Conservation (phyloP, 2,329 filamentous ascomycete species). For the Fusarium xylarioides region DNA sequence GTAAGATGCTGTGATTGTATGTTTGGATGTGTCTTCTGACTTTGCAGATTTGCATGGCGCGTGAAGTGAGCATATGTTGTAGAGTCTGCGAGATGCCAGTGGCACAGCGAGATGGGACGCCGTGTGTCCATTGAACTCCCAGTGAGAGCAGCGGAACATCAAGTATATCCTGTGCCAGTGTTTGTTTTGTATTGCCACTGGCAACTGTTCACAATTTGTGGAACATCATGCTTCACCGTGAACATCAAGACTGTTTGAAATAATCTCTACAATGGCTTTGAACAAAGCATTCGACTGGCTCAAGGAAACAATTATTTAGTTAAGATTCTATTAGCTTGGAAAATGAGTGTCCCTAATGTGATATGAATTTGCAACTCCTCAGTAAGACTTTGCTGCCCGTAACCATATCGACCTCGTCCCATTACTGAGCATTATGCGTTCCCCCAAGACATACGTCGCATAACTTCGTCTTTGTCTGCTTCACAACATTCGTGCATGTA, state of each 20-base stretch:
- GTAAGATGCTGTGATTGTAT: fast-evolving
- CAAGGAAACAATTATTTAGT: fast-evolving
- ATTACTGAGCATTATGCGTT: background rate
- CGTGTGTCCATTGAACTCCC: fast-evolving
- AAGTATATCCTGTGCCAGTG: fast-evolving
- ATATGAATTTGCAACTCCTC: too few species aligned
- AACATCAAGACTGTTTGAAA: fast-evolving
- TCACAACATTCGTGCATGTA: background rate
- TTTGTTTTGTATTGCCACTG: fast-evolving
- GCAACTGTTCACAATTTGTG: fast-evolving
- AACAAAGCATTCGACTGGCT: fast-evolving
- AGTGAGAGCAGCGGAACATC: background rate
- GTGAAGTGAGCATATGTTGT: fast-evolving
- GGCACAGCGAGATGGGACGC: background rate
- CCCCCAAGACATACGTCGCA: background rate
- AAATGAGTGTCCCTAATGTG: fast-evolving
- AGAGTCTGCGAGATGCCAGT: background rate
- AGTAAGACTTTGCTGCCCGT: fast-evolving
- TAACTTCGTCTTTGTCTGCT: background rate
- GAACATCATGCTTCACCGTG: fast-evolving
- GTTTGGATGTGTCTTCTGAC: fast-evolving
- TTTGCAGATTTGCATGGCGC: fast-evolving
- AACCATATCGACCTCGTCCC: fast-evolving
- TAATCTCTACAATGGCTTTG: fast-evolving
- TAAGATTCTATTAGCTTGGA: fast-evolving